These are phyloP conservation scores for Globisporangium cylindrosporum DNA, from an alignment of 352 stramenopile species.

Conservation along the genomic window DNA sequence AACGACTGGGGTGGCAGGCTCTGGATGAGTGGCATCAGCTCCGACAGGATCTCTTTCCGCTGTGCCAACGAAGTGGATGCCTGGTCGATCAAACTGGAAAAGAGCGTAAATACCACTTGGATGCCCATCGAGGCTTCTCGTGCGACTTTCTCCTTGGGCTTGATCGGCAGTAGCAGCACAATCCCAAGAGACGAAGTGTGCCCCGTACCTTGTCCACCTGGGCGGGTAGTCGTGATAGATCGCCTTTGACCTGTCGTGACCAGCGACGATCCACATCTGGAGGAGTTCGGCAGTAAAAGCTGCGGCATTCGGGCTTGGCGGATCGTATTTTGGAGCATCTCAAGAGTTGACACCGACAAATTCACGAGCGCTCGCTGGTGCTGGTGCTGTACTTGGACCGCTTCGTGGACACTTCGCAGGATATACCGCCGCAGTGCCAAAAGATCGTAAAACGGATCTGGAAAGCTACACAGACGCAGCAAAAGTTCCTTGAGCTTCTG, in stretches of 20 bases:
- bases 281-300: not conserved
- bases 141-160: conserved; percentile 27
- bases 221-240: not conserved
- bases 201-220: not conserved
- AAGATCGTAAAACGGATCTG: conserved; percentile 56
- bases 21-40: conserved; percentile 42
- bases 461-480: conserved; percentile 32
- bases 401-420: conserved; percentile 56
- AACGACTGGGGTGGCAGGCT: conserved; percentile 40
- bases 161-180: conserved; percentile 6
- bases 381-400: conserved; percentile 41
- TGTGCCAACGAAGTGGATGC: conserved; percentile 18
- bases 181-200: not conserved
- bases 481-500: conserved; percentile 50
- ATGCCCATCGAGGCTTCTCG: conserved; percentile 45
- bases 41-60: conserved; percentile 40
- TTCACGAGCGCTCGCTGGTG: conserved; percentile 27
- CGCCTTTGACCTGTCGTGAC: not conserved
- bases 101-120: conserved; percentile 36
- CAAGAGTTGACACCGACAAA: conserved; percentile 1
- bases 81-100: conserved; percentile 31
- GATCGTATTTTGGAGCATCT: conserved; percentile 13
- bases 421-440: conserved; percentile 53
- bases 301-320: not conserved
- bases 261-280: not conserved